phyloP scores from a whole-genome alignment of 768 basidiomycete genomes.

The Mycena vitilis region DNA sequence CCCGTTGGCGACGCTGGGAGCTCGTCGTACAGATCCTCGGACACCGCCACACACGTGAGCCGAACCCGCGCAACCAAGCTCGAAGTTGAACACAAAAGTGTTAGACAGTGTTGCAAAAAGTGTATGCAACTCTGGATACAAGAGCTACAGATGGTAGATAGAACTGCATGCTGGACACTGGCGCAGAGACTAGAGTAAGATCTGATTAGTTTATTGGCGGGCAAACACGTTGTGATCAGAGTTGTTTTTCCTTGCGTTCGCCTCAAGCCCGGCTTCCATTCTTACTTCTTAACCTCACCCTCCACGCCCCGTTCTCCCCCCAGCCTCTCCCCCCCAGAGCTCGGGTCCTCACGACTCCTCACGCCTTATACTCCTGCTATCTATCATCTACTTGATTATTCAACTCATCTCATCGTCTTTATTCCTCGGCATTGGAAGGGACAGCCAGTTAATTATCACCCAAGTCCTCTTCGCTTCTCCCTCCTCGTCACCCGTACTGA shows the following conservation, averaged over 20 bases:
- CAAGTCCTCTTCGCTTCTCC: constrained; percentile 40
- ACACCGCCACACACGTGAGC: too few relatives aligned
- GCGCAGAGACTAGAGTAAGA: neutral
- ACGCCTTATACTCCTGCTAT: constrained; percentile 65
- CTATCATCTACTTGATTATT: constrained; percentile 41
- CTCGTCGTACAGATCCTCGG: too few relatives aligned
- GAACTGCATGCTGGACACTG: neutral
- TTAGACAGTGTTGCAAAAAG: too few relatives aligned
- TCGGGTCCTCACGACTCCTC: constrained; percentile 66
- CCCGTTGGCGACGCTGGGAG: too few relatives aligned
- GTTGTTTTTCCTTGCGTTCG: neutral
- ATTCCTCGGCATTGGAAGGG: constrained; percentile 41
- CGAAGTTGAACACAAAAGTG: too few relatives aligned
- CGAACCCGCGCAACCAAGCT: too few relatives aligned
- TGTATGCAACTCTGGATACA: too few relatives aligned
- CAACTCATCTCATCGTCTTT: constrained; percentile 36
- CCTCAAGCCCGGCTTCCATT: constrained; percentile 8
- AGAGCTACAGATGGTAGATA: neutral
- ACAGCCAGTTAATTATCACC: constrained; percentile 57
- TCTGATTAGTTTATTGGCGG: constrained; percentile 13
- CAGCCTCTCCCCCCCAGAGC: constrained; percentile 14
- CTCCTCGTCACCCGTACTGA: constrained; percentile 43
- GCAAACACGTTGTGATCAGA: constrained; percentile 20
- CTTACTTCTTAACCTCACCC: constrained; percentile 31
- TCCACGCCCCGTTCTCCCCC: constrained; percentile 35